Evolutionary conservation across 345 rosid genomes (phyloP), one percentile per base, ranked within the genome.

Genomic region (Citrus inodora): DNA sequence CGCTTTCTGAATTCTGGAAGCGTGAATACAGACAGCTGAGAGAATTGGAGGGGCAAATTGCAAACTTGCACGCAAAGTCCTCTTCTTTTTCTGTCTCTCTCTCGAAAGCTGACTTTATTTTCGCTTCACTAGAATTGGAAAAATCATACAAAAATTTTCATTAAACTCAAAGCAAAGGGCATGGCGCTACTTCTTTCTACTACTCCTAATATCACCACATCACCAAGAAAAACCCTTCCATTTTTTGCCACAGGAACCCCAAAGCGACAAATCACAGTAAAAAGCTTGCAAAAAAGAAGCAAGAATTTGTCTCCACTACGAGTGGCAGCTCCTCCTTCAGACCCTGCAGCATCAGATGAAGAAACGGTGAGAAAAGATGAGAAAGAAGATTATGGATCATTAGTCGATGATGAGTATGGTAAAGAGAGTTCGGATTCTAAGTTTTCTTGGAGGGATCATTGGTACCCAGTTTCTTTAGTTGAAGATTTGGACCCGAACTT

Each of bases 371-470:
- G 70, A 17, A 80, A 48, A 58, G 73, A 81, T 42, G 83, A 82
- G 40, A 79, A 86, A 58, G 85, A 70, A 75, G 90, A 80, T 16
- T 64, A 71, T 59, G 46, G n/a, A 51, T 71, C 62, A 5, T 73
- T 83, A 21, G 89, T 82, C 17, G 89, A 83, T 76, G 91, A 88
- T 38, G 97, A 88, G 5, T 61, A 59, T 69, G 86, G 87, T 70
- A 85, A 88, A 70, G 92, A 90, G 84, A 86, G 89, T 63, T 79
- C 78, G 75, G 90, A 76, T 38, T 83, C 87, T 35, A 93, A 89
- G 82, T 94, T 96, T 71, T 81, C 90, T 24, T 96, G 98, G 99
- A 90, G 93, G 85, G 98, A 96, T 81, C 97, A 96, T 68, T 96
- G 99, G 99, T 94, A 96, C 82, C 97, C 97, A 4, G 95, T 94